phyloP scores from a whole-genome alignment of 2,329 filamentous ascomycete genomes.

The Aspergillus fischeri region DNA sequence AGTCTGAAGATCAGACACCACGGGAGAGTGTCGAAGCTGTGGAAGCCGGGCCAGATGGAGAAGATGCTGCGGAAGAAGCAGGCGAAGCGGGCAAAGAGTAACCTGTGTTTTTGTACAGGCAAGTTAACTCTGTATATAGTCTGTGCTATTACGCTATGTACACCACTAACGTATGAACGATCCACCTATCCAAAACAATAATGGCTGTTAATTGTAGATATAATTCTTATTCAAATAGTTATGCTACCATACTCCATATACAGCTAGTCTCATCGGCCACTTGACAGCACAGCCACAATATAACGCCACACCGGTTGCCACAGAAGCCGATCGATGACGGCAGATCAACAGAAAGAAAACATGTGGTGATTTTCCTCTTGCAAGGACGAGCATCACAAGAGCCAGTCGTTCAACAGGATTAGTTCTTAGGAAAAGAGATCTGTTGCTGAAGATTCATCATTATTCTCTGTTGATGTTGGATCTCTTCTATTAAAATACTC shows the following conservation, averaged over 20 bases:
- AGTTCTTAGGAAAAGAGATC: not conserved
- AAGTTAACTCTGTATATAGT: not conserved
- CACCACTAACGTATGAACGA: not conserved
- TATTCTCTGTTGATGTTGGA: constrained; percentile 13
- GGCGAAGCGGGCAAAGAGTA: not conserved
- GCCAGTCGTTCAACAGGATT: not conserved
- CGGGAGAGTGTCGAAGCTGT: constrained; percentile 25
- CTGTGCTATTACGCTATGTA: not conserved
- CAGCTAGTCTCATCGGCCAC: not conserved
- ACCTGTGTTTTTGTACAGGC: not conserved
- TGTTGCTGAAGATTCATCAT: not conserved
- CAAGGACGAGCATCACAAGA: not conserved
- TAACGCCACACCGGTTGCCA: constrained; percentile 18
- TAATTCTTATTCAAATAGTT: too few relatives aligned
- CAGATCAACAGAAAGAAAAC: constrained; percentile 17
- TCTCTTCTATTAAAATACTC: constrained; percentile 7
- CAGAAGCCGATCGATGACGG: constrained; percentile 19
- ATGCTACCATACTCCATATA: constrained; percentile 2
- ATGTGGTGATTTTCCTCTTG: not conserved
- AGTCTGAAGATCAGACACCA: constrained; percentile 9
- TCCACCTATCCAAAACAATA: not conserved
- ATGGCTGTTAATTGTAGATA: too few relatives aligned
- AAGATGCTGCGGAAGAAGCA: constrained; percentile 7
- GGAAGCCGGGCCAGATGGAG: constrained; percentile 16
- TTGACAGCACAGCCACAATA: constrained; percentile 8